Conservation (phyloP, 768 basidiomycete species). For the Tephrocybe sp. region DNA sequence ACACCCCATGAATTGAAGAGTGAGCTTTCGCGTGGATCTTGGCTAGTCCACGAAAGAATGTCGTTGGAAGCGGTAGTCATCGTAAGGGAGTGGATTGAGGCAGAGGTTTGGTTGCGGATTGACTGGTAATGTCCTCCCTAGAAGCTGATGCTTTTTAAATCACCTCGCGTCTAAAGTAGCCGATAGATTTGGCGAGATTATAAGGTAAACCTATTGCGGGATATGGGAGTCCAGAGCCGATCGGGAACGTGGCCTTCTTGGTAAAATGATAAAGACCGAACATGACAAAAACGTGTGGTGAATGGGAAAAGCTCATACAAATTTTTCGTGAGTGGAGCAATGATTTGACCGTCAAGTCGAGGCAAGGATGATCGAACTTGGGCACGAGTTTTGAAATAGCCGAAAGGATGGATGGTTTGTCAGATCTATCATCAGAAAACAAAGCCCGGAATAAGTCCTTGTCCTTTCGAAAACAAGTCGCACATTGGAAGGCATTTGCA, state of each 20-base stretch:
- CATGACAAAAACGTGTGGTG: constrained; percentile 71
- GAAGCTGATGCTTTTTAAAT: constrained; percentile 26
- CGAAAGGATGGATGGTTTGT: constrained; percentile 47
- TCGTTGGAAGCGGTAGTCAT: constrained; percentile 63
- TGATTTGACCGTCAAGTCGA: constrained; percentile 57
- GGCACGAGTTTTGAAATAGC: constrained; percentile 55
- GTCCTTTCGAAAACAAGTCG: constrained; percentile 13
- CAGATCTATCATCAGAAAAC: constrained; percentile 27
- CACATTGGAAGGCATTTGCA: constrained; percentile 4
- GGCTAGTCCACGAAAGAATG: constrained; percentile 84
- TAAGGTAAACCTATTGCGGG: constrained; percentile 16
- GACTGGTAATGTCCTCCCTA: constrained; percentile 22
- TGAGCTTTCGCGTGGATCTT: constrained; percentile 80
- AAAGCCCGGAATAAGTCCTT: constrained; percentile 22
- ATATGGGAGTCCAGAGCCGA: constrained; percentile 58
- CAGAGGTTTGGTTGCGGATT: constrained; percentile 25
- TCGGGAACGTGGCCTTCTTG: constrained; percentile 73
- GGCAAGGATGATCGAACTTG: constrained; percentile 65
- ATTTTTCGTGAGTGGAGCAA: constrained; percentile 72
- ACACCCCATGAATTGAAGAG: constrained; percentile 83
- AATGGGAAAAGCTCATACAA: constrained; percentile 64
- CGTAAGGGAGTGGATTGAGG: constrained; percentile 23
- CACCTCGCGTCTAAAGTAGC: constrained; percentile 63
- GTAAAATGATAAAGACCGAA: constrained; percentile 72
- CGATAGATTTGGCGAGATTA: constrained; percentile 47